Base-by-base conservation (phyloP, 306 rosid genomes). In the Gleditsia sinensis region DNA sequence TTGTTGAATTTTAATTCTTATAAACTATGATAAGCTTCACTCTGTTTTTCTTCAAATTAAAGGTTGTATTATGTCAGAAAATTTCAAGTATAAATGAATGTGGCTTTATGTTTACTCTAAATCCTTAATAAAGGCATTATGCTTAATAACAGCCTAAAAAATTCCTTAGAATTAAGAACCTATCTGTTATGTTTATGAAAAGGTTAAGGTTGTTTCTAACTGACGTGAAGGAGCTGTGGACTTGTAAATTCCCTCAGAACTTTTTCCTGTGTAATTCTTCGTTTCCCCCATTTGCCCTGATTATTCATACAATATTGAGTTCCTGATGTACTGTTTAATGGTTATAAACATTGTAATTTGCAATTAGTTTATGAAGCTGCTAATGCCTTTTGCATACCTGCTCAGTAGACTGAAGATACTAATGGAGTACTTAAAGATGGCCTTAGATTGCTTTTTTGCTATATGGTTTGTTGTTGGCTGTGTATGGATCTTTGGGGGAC, bases 401-500 rank as follows among this genome's bases (percentile, higher is more conserved):
- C 23, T 56, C 32, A 9, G 68, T 90, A 92, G 98, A 73, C 9
- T 87, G 53, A 92, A 90, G 76, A 71, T 64, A 72, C 72, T 84
- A 25, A 72, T 88, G 81, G 94, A 90, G 62, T 90, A 90, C 88
- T 82, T 85, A 59, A 90, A 88, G 80, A 79, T 88, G 81, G 79
- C 81, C 39, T 11, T 90, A 83, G 96, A 92, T 81, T 87, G 89
- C 77, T 92, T 88, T 86, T 92, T 90, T 77, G 92, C 92, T 27
- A 84, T 90, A 84, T 92, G 98, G 98, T 92, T 92, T 59, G 85
- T 92, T 64, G 87, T 86, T 69, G 98, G 98, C 58, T 88, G 86
- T 72, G 88, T 90, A 16, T 90, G 96, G 96, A 85, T 90, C 76
- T 92, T 90, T 79, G 94, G 96, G 39, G 96, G 92, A 72, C 88